Evolutionary conservation across 225 moss, liverwort and hornwort species (phyloP), one percentile per base, ranked within the genome.

Genomic region (Sphagnum contortum): DNA sequence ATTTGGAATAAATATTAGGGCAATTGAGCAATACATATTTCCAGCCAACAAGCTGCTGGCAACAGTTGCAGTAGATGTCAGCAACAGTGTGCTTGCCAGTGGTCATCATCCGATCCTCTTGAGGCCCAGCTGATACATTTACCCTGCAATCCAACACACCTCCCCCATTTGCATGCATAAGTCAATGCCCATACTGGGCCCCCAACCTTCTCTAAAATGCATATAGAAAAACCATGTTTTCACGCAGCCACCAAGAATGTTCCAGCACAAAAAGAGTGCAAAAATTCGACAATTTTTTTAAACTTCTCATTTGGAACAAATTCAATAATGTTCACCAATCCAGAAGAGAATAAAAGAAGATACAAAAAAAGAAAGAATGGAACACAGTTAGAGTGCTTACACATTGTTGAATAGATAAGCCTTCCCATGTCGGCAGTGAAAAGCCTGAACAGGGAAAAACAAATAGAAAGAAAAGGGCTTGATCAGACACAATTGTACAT

Each of bases 371-470:
- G 57, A 6, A 45, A 5, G 57, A 44, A 60, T 48, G 4, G 1
- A 47, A 13, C 52, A 52, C 9, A 44, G 44, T 56, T 8, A 29
- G 12, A 53, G 56, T 44, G 57, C 48, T 92, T 92, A 92, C 83
- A 98, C 93, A 68, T 93, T 93, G 73, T 88, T 91, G 84, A 98
- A 98, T 54, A 98, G 81, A 69, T 98, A 98, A 5, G 98, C 98
- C 84, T 93, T 91, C 63, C 98, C 98, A 65, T 84, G 87, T 72
- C 86, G 85, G 77, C 98, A 93, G 69, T 98, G 92, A 72, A 98
- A 98, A 57, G 78, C 49, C 90, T 92, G 74, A 73, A 71, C 29
- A 54, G 50, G n/a, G 55, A 55, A 69, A 9, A 29, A 57, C 57
- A 9, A 49, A 49, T 11, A 67, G 8, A 58, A 9, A 64, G 5